These are phyloP conservation scores for Piloderma croceum DNA, from an alignment of 768 basidiomycete species.

Conservation along the genomic window DNA sequence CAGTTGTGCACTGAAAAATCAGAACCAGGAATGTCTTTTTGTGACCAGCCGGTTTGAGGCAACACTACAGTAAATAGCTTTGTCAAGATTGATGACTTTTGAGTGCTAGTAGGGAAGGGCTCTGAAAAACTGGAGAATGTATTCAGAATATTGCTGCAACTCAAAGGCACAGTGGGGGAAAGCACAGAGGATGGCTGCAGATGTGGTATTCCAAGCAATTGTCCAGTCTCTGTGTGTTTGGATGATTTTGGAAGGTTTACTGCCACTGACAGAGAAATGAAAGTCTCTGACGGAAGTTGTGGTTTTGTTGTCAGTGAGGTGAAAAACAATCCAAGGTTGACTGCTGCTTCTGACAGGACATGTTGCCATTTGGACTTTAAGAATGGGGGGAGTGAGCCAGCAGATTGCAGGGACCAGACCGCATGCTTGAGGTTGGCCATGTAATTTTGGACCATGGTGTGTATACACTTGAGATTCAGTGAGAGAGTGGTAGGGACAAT, in stretches of 20 bases:
- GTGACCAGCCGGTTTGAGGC: too few species aligned
- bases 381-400: conserved; percentile 23
- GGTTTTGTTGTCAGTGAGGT: conserved; percentile 6
- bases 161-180: conserved; percentile 24
- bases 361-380: conserved; percentile 21
- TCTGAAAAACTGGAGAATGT: conserved; percentile 21
- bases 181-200: conserved; percentile 15
- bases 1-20: too few species aligned
- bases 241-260: conserved; percentile 13
- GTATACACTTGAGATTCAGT: too few species aligned
- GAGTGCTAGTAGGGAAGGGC: background rate
- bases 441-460: too few species aligned
- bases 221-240: conserved; percentile 18
- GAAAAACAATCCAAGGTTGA: conserved; percentile 25
- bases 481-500: too few species aligned
- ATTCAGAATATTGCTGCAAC: conserved; percentile 20
- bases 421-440: too few species aligned
- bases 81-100: conserved; percentile 30
- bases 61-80: conserved; percentile 23
- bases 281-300: conserved; percentile 14
- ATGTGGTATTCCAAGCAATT: conserved; percentile 14
- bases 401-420: too few species aligned
- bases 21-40: too few species aligned
- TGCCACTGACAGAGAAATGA: conserved; percentile 9
- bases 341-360: conserved; percentile 17